phyloP scores from a whole-genome alignment of 768 basidiomycete genomes.

The Trametes cingulata region DNA sequence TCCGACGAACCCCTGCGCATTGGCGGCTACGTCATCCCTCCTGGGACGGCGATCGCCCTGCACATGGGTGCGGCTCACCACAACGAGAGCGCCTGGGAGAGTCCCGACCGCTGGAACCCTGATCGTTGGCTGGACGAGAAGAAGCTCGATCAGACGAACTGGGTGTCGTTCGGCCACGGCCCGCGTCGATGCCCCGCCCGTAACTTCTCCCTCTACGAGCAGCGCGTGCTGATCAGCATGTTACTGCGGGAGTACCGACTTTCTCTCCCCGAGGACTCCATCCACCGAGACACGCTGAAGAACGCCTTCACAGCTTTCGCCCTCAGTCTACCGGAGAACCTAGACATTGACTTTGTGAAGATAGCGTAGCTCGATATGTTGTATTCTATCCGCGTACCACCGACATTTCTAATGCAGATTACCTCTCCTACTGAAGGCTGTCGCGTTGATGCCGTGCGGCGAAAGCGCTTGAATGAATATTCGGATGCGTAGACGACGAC shows the following conservation, averaged over 20 bases:
- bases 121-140: slow-evolving; percentile 44
- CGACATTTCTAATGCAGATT: too few relatives aligned
- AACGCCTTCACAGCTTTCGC: slow-evolving; percentile 40
- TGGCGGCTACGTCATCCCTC: slow-evolving; percentile 36
- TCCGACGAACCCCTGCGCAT: slow-evolving; percentile 33
- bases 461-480: too few relatives aligned
- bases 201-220: slow-evolving; percentile 33
- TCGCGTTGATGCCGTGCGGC: too few relatives aligned
- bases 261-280: slow-evolving; percentile 32
- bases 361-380: neutral
- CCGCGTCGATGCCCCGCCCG: slow-evolving; percentile 28
- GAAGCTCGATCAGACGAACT: slow-evolving; percentile 5
- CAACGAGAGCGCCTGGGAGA: slow-evolving; percentile 46
- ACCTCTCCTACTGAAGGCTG: too few relatives aligned
- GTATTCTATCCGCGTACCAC: too few relatives aligned
- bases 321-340: slow-evolving; percentile 36
- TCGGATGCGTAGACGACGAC: too few relatives aligned
- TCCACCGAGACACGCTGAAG: slow-evolving; percentile 30
- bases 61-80: slow-evolving; percentile 36
- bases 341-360: slow-evolving; percentile 32
- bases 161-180: slow-evolving; percentile 21
- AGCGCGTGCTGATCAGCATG: slow-evolving; percentile 38
- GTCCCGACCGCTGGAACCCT: slow-evolving; percentile 52
- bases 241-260: slow-evolving; percentile 37
- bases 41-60: slow-evolving; percentile 33